These are phyloP conservation scores for Microdochium nivale DNA, from an alignment of 2,329 filamentous ascomycete species.

Conservation along the genomic window DNA sequence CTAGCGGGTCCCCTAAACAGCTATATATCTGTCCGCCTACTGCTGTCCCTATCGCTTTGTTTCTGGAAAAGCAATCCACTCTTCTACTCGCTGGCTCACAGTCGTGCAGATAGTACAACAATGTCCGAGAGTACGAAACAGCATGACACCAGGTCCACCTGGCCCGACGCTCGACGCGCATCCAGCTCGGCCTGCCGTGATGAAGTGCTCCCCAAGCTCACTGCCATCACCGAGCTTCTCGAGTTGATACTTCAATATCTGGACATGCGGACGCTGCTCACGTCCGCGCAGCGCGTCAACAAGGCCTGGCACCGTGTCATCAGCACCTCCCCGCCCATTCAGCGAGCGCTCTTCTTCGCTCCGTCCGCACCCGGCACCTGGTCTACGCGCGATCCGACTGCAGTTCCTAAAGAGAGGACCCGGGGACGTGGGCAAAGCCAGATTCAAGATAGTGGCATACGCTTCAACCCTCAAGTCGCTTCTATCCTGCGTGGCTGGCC, in stretches of 20 bases:
- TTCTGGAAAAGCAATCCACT: no score
- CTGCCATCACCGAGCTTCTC: slow-evolving; percentile 6
- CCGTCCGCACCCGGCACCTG: not conserved
- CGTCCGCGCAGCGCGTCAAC: slow-evolving; percentile 7
- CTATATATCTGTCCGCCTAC: no score
- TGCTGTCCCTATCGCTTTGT: no score
- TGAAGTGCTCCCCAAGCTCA: not conserved
- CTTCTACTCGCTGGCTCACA: no score
- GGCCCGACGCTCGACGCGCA: no score
- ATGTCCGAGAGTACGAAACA: no score
- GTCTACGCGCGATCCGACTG: no score
- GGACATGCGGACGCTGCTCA: slow-evolving; percentile 7
- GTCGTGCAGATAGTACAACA: no score
- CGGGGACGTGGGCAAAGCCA: no score
- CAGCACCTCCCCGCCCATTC: not conserved
- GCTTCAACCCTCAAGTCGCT: not conserved
- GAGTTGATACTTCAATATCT: slow-evolving; percentile 7
- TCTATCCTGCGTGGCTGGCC: not conserved
- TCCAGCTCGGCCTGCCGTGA: no score
- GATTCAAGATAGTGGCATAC: not conserved
- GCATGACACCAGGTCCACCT: no score
- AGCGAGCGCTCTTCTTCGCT: slow-evolving; percentile 1
- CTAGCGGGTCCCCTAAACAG: no score
- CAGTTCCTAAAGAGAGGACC: not conserved
- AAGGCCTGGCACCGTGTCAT: slow-evolving; percentile 1